These are phyloP conservation scores for Clonostachys chloroleuca DNA, from an alignment of 2,329 filamentous ascomycete species.

Conservation along the genomic window DNA sequence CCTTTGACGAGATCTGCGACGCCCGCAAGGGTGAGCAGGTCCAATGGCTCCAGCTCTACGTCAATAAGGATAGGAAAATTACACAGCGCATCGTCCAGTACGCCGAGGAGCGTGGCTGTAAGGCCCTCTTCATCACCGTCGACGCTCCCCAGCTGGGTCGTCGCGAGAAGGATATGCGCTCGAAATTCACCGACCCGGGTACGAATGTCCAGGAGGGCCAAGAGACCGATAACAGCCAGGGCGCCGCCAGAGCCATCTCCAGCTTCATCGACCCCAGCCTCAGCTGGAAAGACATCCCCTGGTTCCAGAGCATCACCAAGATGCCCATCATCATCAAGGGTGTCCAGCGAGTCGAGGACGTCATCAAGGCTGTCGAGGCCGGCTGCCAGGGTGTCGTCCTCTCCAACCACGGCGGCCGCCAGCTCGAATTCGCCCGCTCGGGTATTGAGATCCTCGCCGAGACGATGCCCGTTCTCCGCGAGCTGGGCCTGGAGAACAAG, in stretches of 20 bases:
- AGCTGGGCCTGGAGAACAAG: slow-evolving; percentile 66
- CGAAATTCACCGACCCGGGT: slow-evolving; percentile 81
- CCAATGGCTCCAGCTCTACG: slow-evolving; percentile 96
- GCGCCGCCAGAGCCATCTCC: slow-evolving; percentile 90
- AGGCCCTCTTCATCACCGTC: slow-evolving; percentile 95
- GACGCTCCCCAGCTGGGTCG: slow-evolving; percentile 94
- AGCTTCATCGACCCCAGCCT: slow-evolving; percentile 95
- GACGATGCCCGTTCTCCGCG: slow-evolving; percentile 81
- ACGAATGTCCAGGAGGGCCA: slow-evolving; percentile 77
- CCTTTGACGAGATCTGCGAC: slow-evolving; percentile 95
- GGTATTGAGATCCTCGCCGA: slow-evolving; percentile 89
- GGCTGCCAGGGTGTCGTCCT: slow-evolving; percentile 88
- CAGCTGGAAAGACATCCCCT: slow-evolving; percentile 89
- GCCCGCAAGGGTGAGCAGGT: slow-evolving; percentile 73
- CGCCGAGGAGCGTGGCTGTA: slow-evolving; percentile 87
- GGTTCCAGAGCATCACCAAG: slow-evolving; percentile 84
- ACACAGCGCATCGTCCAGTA: slow-evolving; percentile 88
- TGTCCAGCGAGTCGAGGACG: slow-evolving; percentile 93
- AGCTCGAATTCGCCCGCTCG: slow-evolving; percentile 87
- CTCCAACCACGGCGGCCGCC: slow-evolving; percentile 92
- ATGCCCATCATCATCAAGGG: slow-evolving; percentile 98
- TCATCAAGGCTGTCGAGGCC: slow-evolving; percentile 75
- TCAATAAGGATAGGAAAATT: slow-evolving; percentile 92
- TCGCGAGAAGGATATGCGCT: slow-evolving; percentile 96
- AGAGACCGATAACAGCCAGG: slow-evolving; percentile 80